Base-by-base conservation (phyloP, 768 basidiomycete species). In the Psilocybe cubensis region DNA sequence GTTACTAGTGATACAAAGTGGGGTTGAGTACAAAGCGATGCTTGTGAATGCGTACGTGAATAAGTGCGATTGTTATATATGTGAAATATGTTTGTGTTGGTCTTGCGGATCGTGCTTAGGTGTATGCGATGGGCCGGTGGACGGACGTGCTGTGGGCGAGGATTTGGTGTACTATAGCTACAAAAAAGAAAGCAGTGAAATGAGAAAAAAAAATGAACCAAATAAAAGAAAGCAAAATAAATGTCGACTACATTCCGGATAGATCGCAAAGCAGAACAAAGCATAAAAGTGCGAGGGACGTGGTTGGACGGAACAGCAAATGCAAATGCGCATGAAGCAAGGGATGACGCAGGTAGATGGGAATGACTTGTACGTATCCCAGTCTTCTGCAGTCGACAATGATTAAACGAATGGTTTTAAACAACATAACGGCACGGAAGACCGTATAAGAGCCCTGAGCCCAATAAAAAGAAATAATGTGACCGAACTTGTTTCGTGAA, bases 401-500 rank as follows among this genome's bases (percentile, higher is more conserved):
- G 41, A n/a, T 29, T 29, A 23, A 41, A 27, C 23, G 12, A 23
- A n/a, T n/a, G 12, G 35, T 11, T 44, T 21, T 42, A 59, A 40
- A 48, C 25, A 40, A 48, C 35, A 48, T 49, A 2, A 54, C 11
- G 20, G 2, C 23, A 33, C 29, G 18, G 33, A 54, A 38, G 10
- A 14, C 35, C 35, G 14, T 38, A 51, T 31, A 58, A 62, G 59
- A 57, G 59, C 65, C 63, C 54, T 44, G 52, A 56, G 57, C 62
- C 60, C 60, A 62, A 57, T 63, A 61, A 64, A 52, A 56, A 50
- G 44, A 38, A 68, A 74, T 66, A 63, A 69, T 73, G 61, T 71
- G 73, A 73, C 68, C 70, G 66, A 24, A 67, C 76, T 79, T 79
- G 80, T 80, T 69, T 77, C 79, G 79, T 81, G 78, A 78, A 80